Percentiles rank a stretch among this genome's conserved stretches.
phyloP scores from a whole-genome alignment of 139 green algal species.

The Gonium pectorale region DNA sequence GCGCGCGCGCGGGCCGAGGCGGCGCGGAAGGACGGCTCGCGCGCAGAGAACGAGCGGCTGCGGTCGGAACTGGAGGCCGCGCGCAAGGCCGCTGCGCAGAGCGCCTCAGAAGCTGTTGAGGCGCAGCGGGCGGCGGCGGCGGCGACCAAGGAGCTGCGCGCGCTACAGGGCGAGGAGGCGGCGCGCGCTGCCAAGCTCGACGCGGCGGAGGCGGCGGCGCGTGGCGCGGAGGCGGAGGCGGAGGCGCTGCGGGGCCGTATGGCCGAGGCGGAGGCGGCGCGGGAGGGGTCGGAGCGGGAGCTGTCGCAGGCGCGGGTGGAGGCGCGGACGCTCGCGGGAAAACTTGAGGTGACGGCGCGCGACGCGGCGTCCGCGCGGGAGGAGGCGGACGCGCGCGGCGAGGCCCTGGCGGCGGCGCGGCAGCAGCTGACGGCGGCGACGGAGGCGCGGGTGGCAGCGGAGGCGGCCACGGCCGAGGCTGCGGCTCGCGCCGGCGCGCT shows the following conservation, averaged over 20 bases:
- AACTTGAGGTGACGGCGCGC: background rate
- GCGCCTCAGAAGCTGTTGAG: background rate
- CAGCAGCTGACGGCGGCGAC: background rate
- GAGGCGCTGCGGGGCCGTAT: background rate
- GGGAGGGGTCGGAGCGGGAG: background rate
- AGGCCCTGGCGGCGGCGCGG: background rate
- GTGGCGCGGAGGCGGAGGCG: background rate
- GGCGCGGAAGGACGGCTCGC: conserved; percentile 11
- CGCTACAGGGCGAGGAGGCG: background rate
- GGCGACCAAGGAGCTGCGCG: background rate
- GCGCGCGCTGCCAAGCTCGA: background rate
- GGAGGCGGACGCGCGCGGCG: background rate
- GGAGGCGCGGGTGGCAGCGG: background rate
- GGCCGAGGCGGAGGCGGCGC: background rate
- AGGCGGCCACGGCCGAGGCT: background rate
- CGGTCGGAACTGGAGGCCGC: conserved; percentile 8
- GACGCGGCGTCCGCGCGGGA: background rate
- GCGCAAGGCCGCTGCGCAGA: conserved; percentile 6
- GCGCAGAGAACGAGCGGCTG: conserved; percentile 32
- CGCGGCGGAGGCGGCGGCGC: conserved; percentile 10
- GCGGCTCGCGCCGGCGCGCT: background rate
- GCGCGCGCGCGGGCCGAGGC: conserved; percentile 8
- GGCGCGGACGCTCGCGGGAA: background rate
- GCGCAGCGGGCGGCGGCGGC: conserved; percentile 10
- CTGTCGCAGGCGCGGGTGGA: background rate